These are phyloP conservation scores for Phytophthora pisi DNA, from an alignment of 352 stramenopile species.

Conservation along the genomic window DNA sequence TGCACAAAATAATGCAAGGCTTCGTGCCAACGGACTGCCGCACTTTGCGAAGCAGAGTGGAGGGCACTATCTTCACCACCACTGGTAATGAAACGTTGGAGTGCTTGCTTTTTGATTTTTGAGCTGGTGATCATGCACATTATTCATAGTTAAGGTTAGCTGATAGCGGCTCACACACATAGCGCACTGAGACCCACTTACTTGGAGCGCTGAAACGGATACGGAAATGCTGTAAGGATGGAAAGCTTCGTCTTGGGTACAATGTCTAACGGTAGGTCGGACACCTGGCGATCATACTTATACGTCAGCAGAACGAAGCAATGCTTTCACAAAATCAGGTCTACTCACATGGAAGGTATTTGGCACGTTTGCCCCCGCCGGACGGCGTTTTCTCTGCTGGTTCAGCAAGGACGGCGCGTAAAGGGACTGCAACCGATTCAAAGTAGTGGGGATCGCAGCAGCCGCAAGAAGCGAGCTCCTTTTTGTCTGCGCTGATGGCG, in stretches of 20 bases:
- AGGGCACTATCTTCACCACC: background rate
- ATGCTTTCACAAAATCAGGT: background rate
- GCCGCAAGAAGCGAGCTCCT: slow-evolving; percentile 4
- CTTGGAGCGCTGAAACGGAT: slow-evolving; percentile 67
- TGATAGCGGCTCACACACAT: background rate
- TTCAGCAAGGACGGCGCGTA: slow-evolving; percentile 36
- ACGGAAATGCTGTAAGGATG: slow-evolving; percentile 65
- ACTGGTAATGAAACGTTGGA: slow-evolving; percentile 36
- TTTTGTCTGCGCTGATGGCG: background rate
- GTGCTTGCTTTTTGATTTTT: slow-evolving; percentile 38
- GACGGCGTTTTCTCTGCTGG: slow-evolving; percentile 22
- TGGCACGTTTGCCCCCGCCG: slow-evolving; percentile 23
- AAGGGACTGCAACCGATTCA: slow-evolving; percentile 43
- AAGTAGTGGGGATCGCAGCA: slow-evolving; percentile 1
- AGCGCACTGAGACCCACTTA: slow-evolving; percentile 30
- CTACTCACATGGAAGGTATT: slow-evolving; percentile 32
- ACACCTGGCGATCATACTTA: slow-evolving; percentile 30
- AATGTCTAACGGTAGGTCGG: slow-evolving; percentile 58
- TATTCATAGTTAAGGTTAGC: slow-evolving; percentile 2
- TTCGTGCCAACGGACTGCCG: slow-evolving; percentile 63
- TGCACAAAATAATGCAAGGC: slow-evolving; percentile 75
- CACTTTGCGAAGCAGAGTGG: slow-evolving; percentile 12
- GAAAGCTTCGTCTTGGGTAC: slow-evolving; percentile 63
- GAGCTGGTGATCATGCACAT: slow-evolving; percentile 29
- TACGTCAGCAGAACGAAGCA: slow-evolving; percentile 3